Evolutionary conservation across 768 basidiomycete genomes (phyloP).

Genomic region (Leucosporidium creatinivorum): DNA sequence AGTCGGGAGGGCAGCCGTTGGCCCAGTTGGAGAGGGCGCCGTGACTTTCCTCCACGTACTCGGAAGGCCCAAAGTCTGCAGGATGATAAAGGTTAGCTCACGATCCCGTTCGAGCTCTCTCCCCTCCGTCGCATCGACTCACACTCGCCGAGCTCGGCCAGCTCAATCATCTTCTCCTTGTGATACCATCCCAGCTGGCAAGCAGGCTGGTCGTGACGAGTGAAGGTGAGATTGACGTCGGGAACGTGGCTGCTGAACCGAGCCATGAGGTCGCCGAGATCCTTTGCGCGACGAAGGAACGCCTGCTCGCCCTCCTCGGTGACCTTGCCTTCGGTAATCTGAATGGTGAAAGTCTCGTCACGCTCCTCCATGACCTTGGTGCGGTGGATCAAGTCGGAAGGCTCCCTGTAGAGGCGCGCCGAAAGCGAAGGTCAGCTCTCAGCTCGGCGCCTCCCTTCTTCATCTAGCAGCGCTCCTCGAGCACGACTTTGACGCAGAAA

Average conservation of each 20-base stretch:
- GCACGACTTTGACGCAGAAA: conserved; percentile 3
- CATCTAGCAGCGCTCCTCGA: background rate
- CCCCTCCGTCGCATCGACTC: conserved; percentile 3
- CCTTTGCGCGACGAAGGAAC: conserved; percentile 33
- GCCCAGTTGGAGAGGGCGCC: conserved; percentile 37
- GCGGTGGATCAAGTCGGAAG: conserved; percentile 34
- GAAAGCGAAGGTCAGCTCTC: background rate
- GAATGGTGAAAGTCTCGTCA: conserved; percentile 37
- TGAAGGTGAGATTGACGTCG: conserved; percentile 36
- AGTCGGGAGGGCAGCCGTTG: conserved; percentile 35
- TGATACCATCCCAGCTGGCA: conserved; percentile 33
- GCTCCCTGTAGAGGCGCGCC: conserved; percentile 24
- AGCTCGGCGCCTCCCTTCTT: background rate
- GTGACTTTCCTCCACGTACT: conserved; percentile 25
- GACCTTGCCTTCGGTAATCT: conserved; percentile 29
- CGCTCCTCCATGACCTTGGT: conserved; percentile 34
- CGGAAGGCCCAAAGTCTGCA: conserved; percentile 34
- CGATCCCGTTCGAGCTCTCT: background rate
- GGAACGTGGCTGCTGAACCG: conserved; percentile 32
- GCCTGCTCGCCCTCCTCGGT: conserved; percentile 27
- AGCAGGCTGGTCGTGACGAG: conserved; percentile 37
- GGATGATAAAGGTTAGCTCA: background rate
- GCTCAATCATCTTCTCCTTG: conserved; percentile 34
- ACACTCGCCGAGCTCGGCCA: conserved; percentile 36
- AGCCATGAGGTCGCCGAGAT: conserved; percentile 33